Evolutionary conservation across 352 stramenopile genomes (phyloP), one percentile per base, ranked within the genome.

Genomic region (Globisporangium perplexum): DNA sequence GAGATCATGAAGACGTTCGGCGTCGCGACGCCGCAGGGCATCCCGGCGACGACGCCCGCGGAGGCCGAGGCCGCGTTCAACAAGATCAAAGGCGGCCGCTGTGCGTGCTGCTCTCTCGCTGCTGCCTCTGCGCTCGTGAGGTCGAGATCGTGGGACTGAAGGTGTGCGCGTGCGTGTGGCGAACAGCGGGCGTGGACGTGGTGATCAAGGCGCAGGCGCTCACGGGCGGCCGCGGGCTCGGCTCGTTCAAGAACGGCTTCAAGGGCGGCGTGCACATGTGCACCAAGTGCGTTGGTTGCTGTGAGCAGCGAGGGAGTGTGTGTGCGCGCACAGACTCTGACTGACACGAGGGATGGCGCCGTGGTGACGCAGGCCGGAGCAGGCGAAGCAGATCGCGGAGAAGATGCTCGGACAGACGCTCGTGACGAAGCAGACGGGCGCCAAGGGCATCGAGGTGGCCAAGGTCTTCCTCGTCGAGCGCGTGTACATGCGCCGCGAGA

Each of bases 191-290:
- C 23, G 88, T 90, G 44, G 93, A 98, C 60, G 88, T 97, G 26
- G 94, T 98, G 59, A 98, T 98, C 77, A 96, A 97, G 71, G 92
- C 95, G 18, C 96, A 99, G 86, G 96, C 98, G 35, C 86, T 99
- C 1, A 97, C 95, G 7, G 96, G 96, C 39, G 96, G 96, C 52
- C 90, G 96, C 59, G 96, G 95, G 20, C 83, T 98, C 0, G 96
- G 97, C 39, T 87, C 86, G 55, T 99, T 99, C 68, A 96, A 96
- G 66, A 95, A 98, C 74, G 97, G 96, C 39, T 98, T 99, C 74
- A 87, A 98, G 69, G 96, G 97, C 55, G 96, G 97, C 38, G 96
- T 99, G 30, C 96, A 99, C 76, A 97, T 99, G 82, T 93, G 96
- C 60, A 97, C 86, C 59, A 89, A 78, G 66, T 73, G 62, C 36